Evolutionary conservation across 331 rosid genomes (phyloP), one percentile per base, ranked within the genome.

Genomic region (Phaseolus coccineus): DNA sequence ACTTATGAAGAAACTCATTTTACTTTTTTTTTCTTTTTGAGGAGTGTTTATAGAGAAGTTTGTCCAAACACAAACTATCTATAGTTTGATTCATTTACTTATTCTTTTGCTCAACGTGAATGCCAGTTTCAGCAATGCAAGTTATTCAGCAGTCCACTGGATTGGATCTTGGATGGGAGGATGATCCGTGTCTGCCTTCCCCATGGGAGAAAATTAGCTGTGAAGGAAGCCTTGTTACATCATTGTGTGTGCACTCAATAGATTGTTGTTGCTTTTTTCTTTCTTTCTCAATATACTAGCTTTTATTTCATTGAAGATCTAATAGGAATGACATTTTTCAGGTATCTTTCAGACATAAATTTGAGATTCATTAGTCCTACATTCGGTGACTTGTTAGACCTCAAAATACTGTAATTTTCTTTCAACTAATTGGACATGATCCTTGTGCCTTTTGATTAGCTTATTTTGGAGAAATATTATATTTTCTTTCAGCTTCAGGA

Each of bases 311-410:
- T 64, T 40, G 19, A 40, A 22, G 40, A 70, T 83, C 84, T 85
- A 69, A 85, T 52, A 46, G 24, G 15, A 56, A 24, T 47, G 57
- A 14, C 51, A 16, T 71, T n/a, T 62, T 77, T 78, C 80, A 94
- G 98, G 89, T 91, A 87, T 80, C 94, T 94, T 33, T 81, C 94
- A 44, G 81, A 86, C 81, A 82, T 90, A 84, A 90, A 87, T 64
- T 87, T 94, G 84, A 89, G 98, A 89, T 86, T 97, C 71, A 88
- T 92, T 69, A 85, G 87, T 84, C 96, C 97, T 33, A 91, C 97
- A 40, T 90, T 94, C n/a, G 91, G 92, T 46, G 98, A 94, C 90
- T 88, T 94, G 65, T 76, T 94, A 69, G 94, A 94, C 84, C 98
- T 94, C 40, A 94, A 91, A 83, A 79, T 85, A 86, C 74, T 94